A percentile compares a stretch with the other conserved stretches of the same genome.
phyloP scores from a whole-genome alignment of 179 eudicot species.

The Silene noctiflora region DNA sequence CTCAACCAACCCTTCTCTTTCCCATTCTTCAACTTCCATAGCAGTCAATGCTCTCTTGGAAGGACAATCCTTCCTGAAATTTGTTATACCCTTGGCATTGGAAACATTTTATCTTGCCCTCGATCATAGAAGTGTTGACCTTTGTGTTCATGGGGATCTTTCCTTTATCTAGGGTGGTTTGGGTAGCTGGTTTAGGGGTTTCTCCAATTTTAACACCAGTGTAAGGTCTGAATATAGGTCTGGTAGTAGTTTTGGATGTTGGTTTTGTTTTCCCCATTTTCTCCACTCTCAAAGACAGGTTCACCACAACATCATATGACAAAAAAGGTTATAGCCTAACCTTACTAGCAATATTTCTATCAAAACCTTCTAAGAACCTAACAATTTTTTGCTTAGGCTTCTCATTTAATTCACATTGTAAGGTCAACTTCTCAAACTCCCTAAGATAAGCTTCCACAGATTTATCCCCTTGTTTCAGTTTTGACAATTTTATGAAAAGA shows the following conservation, averaged over 20 bases:
- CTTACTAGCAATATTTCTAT: background rate
- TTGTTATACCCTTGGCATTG: too few relatives aligned
- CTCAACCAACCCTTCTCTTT: too few relatives aligned
- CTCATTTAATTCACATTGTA: background rate
- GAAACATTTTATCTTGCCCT: too few relatives aligned
- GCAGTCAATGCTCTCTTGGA: too few relatives aligned
- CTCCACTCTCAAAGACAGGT: background rate
- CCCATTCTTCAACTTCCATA: too few relatives aligned
- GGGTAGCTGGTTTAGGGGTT: too few relatives aligned
- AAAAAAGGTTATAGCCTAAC: background rate
- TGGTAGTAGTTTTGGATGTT: background rate
- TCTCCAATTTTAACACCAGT: too few relatives aligned
- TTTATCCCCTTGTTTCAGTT: background rate
- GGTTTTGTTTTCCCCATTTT: background rate
- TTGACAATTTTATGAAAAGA: background rate
- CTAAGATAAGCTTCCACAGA: background rate
- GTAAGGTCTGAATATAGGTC: background rate
- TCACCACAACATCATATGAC: background rate
- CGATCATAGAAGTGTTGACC: too few relatives aligned
- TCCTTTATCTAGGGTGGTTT: too few relatives aligned
- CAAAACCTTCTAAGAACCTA: background rate
- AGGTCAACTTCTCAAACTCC: background rate
- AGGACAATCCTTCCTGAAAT: too few relatives aligned
- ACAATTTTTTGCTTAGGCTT: background rate
- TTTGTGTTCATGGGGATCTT: too few relatives aligned